phyloP scores from a whole-genome alignment of 2,329 filamentous ascomycete species.

The Coniochaeta ligniaria region DNA sequence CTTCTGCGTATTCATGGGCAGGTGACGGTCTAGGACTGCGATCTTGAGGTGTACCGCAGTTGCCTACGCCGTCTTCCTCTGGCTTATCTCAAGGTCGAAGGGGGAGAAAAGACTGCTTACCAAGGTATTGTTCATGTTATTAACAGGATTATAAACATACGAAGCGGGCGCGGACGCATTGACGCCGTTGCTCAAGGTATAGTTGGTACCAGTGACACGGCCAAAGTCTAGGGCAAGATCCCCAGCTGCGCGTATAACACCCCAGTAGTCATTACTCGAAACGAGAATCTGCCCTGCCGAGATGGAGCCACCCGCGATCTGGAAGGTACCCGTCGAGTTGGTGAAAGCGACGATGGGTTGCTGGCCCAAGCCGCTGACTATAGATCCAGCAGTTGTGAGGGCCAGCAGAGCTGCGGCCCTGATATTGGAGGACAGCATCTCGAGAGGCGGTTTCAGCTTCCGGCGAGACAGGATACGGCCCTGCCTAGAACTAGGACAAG shows the following conservation, averaged over 20 bases:
- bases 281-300: slow-evolving; percentile 43
- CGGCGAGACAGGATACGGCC: not conserved
- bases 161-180: slow-evolving; percentile 24
- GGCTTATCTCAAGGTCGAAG: not conserved
- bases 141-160: slow-evolving; percentile 35
- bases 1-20: not conserved
- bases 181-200: slow-evolving; percentile 47
- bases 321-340: slow-evolving; percentile 17
- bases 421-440: slow-evolving; percentile 11
- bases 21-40: not conserved
- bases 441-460: slow-evolving; percentile 1
- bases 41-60: not conserved
- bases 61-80: not conserved
- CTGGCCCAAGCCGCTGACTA: slow-evolving; percentile 28
- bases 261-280: slow-evolving; percentile 56
- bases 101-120: slow-evolving; percentile 20
- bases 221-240: slow-evolving; percentile 65
- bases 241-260: slow-evolving; percentile 59
- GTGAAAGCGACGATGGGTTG: slow-evolving; percentile 37
- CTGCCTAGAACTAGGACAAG: not conserved
- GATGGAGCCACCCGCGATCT: slow-evolving; percentile 28
- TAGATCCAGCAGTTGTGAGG: slow-evolving; percentile 9
- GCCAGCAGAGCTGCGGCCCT: slow-evolving; percentile 15
- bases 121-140: slow-evolving; percentile 38
- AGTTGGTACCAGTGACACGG: slow-evolving; percentile 60